Conservation (phyloP, 305 asterid genomes). For the Fraxinus nigra region DNA sequence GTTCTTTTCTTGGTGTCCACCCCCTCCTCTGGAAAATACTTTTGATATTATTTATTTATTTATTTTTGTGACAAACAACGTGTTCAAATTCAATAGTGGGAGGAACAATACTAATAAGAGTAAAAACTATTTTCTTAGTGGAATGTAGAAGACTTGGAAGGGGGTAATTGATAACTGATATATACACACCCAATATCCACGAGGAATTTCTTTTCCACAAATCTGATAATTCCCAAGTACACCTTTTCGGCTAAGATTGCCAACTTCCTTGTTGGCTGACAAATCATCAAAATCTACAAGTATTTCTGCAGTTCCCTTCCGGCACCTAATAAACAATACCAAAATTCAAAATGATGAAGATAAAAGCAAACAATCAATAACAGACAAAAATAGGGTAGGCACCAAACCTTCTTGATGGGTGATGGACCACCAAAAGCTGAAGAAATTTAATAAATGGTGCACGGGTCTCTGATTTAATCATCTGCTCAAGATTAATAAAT, state of each 20-base stretch:
- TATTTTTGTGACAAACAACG: background rate
- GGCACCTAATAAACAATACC: constrained; percentile 53
- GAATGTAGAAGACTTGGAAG: constrained; percentile 7
- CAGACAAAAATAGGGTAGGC: constrained; percentile 5
- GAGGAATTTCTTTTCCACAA: constrained; percentile 86
- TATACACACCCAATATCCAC: constrained; percentile 82
- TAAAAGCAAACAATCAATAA: constrained; percentile 9
- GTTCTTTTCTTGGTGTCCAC: background rate
- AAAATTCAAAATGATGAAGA: constrained; percentile 17
- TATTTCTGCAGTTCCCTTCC: constrained; percentile 81
- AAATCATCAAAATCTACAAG: constrained; percentile 73
- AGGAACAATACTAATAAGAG: background rate
- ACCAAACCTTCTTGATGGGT: constrained; percentile 76
- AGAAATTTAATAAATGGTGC: constrained; percentile 61
- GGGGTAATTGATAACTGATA: constrained; percentile 13
- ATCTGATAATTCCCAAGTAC: constrained; percentile 46
- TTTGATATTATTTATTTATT: background rate
- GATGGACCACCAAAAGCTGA: constrained; percentile 86
- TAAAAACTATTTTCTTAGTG: background rate
- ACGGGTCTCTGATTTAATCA: constrained; percentile 67
- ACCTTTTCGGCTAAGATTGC: constrained; percentile 37
- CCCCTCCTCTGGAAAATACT: background rate
- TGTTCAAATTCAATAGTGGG: constrained; percentile 1
- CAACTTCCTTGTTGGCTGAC: constrained; percentile 34
- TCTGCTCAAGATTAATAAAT: constrained; percentile 36